Evolutionary conservation across 2,329 filamentous ascomycete species (phyloP), one percentile per base, ranked within the genome.

Genomic region (Verticillium isaacii): DNA sequence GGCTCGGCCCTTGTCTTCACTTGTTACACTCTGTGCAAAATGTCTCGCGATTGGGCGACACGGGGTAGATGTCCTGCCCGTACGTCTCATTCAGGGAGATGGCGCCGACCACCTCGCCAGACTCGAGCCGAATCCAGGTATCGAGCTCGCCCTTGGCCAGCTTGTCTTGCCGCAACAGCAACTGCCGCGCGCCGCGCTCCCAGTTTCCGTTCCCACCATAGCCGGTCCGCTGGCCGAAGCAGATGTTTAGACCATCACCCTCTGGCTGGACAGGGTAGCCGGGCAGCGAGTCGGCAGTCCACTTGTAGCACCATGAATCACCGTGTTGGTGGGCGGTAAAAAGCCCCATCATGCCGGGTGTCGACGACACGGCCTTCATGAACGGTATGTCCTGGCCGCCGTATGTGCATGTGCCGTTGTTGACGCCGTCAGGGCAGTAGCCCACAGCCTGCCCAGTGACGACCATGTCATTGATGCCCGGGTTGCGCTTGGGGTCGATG

Each of bases 181-280:
- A 73, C 66, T 88, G 83, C 1, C 86, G 77, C 5, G 81, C 80
- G 1, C 88, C 89, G 0, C 88, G 82, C 11, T 82, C 81, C 84
- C 84, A 89, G 56, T 78, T 77, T 0, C 87, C 86, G 66, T 91
- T 91, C 0, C 89, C 89, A 0, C 88, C 89, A 61, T 91, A 91
- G 0, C 89, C 89, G 0, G 85, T 82, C 66, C 89, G 88, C 65
- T 89, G 84, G 5, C 86, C 86, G 68, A 88, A 90, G 66, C 81
- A 84, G 11, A 84, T 66, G 56, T 79, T 75, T n/a, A 78, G 67
- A 1, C 79, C 80, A 1, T 71, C 66, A 2, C 74, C 70, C 29
- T 34, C 58, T 8, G 58, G 88, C 65, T 89, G 84, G 5, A 86
- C 86, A 68, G 88, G 90, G 66, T 81, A 84, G 12, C 83, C 66